Evolutionary conservation across 23 red algal genomes (phyloP).

Genomic region (Cyanidioschyzon merolae): DNA sequence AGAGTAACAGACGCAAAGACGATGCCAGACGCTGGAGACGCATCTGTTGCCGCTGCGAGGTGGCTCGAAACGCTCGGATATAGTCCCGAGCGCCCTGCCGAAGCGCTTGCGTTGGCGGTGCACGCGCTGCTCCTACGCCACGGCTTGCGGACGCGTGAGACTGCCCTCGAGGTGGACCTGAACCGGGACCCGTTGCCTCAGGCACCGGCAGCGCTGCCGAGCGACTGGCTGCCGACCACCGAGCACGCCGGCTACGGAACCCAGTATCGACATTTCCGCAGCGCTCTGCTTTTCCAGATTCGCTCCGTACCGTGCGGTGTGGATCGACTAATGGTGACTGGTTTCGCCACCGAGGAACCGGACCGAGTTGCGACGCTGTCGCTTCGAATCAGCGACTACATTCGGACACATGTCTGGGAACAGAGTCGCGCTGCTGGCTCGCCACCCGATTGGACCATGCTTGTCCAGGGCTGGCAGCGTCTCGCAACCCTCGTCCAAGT

Average conservation of each 20-base stretch:
- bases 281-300: conserved; percentile 41
- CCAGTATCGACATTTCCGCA: conserved; percentile 46
- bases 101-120: conserved; percentile 53
- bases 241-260: conserved; percentile 30
- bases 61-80: neutral
- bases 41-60: neutral
- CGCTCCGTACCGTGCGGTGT: conserved; percentile 22
- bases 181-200: neutral
- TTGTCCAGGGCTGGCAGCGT: conserved; percentile 20
- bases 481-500: conserved; percentile 46
- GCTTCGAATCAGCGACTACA: conserved; percentile 19
- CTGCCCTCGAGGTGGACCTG: conserved; percentile 7
- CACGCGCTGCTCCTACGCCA: conserved; percentile 76
- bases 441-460: conserved; percentile 25
- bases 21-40: conserved; percentile 12
- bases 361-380: conserved; percentile 14
- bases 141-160: conserved; percentile 46
- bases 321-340: conserved; percentile 30
- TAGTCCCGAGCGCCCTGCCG: conserved; percentile 9
- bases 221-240: conserved; percentile 18
- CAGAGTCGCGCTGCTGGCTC: neutral
- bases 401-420: conserved; percentile 15
- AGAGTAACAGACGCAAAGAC: no score
- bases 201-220: conserved; percentile 23
- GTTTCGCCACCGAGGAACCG: conserved; percentile 33